Evolutionary conservation across 2,329 filamentous ascomycete species (phyloP).

Genomic region (Botrytis fabae): DNA sequence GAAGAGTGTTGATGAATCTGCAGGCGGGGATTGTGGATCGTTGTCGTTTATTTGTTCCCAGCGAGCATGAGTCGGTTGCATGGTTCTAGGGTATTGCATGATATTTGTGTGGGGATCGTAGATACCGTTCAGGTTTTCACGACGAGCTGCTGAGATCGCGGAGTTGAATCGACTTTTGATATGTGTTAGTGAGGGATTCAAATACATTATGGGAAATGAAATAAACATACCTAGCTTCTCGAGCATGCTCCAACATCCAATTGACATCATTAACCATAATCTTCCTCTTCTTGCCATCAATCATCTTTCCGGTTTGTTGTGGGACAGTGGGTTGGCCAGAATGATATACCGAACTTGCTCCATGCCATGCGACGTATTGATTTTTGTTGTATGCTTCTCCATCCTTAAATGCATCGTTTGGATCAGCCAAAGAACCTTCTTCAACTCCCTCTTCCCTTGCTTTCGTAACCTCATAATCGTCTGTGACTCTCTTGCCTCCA

Average conservation of each 20-base stretch:
- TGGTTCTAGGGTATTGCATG: constrained; percentile 82
- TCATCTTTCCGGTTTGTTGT: constrained; percentile 67
- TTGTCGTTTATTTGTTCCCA: constrained; percentile 68
- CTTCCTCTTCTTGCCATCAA: constrained; percentile 78
- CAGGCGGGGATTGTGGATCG: constrained; percentile 22
- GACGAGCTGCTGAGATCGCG: constrained; percentile 65
- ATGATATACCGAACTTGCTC: constrained; percentile 93
- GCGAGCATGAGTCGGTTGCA: constrained; percentile 84
- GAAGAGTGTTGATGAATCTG: constrained; percentile 47
- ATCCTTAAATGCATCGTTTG: constrained; percentile 75
- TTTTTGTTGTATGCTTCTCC: constrained; percentile 97
- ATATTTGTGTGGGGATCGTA: constrained; percentile 94
- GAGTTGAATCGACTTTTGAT: constrained; percentile 76
- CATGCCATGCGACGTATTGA: constrained; percentile 98
- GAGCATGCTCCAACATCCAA: constrained; percentile 94
- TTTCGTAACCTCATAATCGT: constrained; percentile 84
- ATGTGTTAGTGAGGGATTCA: neutral
- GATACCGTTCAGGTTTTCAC: constrained; percentile 67
- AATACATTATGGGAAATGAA: constrained; percentile 20
- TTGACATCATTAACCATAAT: constrained; percentile 90
- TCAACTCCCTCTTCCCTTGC: constrained; percentile 74
- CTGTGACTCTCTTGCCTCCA: constrained; percentile 78
- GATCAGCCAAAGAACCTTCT: constrained; percentile 89
- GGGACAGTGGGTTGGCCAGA: constrained; percentile 77
- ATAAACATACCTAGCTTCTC: constrained; percentile 74